Conservation (phyloP, 2,329 filamentous ascomycete genomes). For the Byssochlamys sp. region DNA sequence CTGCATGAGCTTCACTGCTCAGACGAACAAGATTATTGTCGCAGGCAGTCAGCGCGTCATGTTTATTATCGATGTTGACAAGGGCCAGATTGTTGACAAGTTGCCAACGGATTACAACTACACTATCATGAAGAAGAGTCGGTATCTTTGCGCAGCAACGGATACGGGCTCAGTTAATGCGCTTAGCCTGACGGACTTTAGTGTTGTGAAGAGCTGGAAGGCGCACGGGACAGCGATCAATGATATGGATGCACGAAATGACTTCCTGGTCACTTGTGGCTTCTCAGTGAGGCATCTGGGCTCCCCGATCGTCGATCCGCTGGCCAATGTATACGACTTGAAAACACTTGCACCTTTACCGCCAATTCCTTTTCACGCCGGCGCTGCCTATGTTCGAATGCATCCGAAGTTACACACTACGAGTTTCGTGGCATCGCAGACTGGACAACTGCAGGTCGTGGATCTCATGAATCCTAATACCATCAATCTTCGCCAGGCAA, state of each 20-base stretch:
- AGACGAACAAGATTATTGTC: slow-evolving; percentile 73
- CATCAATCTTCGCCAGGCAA: slow-evolving; percentile 73
- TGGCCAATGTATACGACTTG: slow-evolving; percentile 91
- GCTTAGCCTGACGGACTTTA: slow-evolving; percentile 68
- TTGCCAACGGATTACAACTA: slow-evolving; percentile 67
- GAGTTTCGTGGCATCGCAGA: slow-evolving; percentile 83
- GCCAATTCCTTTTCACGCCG: slow-evolving; percentile 83
- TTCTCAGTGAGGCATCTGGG: slow-evolving; percentile 75
- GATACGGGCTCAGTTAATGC: slow-evolving; percentile 74
- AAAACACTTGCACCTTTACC: slow-evolving; percentile 81
- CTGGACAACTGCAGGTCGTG: slow-evolving; percentile 87
- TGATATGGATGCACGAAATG: slow-evolving; percentile 93
- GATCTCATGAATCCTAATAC: slow-evolving; percentile 90
- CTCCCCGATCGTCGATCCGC: slow-evolving; percentile 74
- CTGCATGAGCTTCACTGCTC: slow-evolving; percentile 92
- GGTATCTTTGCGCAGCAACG: slow-evolving; percentile 87
- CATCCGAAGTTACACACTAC: slow-evolving; percentile 93
- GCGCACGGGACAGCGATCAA: slow-evolving; percentile 82
- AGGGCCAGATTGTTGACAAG: slow-evolving; percentile 64
- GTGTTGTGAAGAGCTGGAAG: slow-evolving; percentile 76
- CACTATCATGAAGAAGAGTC: slow-evolving; percentile 77
- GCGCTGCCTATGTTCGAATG: slow-evolving; percentile 90
- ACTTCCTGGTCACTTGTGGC: slow-evolving; percentile 90
- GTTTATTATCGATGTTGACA: slow-evolving; percentile 65
- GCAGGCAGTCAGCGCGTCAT: slow-evolving; percentile 79